Evolutionary conservation across 176 grass and related monocot species (phyloP), one percentile per base, ranked within the genome.

Genomic region (Oryza meyeriana): DNA sequence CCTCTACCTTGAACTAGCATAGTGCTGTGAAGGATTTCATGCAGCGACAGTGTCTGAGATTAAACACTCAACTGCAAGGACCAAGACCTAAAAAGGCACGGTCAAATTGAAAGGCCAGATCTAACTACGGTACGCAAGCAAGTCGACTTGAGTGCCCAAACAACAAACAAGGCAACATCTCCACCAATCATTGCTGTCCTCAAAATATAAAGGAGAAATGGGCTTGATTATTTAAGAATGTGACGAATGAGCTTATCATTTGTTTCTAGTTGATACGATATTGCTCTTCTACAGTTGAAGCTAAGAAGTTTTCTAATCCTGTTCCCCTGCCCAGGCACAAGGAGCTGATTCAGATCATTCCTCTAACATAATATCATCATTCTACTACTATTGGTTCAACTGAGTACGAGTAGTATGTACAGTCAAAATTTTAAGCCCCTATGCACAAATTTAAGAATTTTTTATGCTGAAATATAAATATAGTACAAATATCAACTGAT

Each of bases 401-500:
- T 66, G 24, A 66, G 59, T 25, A 50, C 39, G 28, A 33, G 2
- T 2, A 1, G 13, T 16, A 42, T 42, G 40, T 45, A 16, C 13
- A 33, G 14, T 61, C 61, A 34, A 34, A 82, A 28, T 30, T 26
- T 11, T 64, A 77, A 84, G 14, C 44, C 61, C 64, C 27, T 71
- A 29, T 25, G 22, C 42, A 41, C 31, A 12, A 36, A 20, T 64
- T 12, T 69, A 68, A 50, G 16, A 52, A 83, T 27, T 20, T 87
- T 58, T 47, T 63, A 83, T 83, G 64, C 68, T 74, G 36, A 61
- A 79, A 75, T 67, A 14, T 4, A 24, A 28, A 9, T 44, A 82
- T 1, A 86, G 40, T 58, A 18, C 57, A 76, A 65, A 85, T 33
- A 30, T 29, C 26, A 75, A 48, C 13, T 61, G 2, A 82, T 63